These are phyloP conservation scores for Cladophialophora exuberans DNA, from an alignment of 2,329 filamentous ascomycete species.

Conservation along the genomic window DNA sequence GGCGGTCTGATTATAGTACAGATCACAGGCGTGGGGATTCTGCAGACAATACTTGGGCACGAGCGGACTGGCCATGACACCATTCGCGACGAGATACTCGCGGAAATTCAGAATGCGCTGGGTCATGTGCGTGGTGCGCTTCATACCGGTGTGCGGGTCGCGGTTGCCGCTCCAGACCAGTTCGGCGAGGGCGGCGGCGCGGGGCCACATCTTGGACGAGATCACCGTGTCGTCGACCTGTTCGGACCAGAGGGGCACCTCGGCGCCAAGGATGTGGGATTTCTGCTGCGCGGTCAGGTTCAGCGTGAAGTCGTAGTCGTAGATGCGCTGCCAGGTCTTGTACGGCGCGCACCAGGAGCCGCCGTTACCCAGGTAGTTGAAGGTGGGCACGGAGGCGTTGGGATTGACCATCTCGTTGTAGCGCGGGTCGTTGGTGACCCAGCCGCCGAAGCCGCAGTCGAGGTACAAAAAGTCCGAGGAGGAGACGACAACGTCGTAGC, in stretches of 20 bases:
- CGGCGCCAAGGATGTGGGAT: conserved; percentile 55
- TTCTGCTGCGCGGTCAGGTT: conserved; percentile 53
- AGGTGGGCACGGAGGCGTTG: conserved; percentile 46
- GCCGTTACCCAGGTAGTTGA: conserved; percentile 59
- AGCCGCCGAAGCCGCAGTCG: conserved; percentile 60
- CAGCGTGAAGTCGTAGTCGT: conserved; percentile 60
- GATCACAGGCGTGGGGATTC: conserved; percentile 61
- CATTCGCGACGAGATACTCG: conserved; percentile 61
- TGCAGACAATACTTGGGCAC: conserved; percentile 62
- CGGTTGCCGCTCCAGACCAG: conserved; percentile 60
- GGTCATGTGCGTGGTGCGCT: conserved; percentile 57
- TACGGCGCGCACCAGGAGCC: conserved; percentile 63
- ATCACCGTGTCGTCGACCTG: conserved; percentile 59
- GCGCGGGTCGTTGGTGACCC: conserved; percentile 58
- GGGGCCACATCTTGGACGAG: conserved; percentile 58
- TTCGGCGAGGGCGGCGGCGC: conserved; percentile 60
- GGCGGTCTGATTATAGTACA: conserved; percentile 56
- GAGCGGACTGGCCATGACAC: conserved; percentile 54
- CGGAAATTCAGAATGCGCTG: conserved; percentile 63
- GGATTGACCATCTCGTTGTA: conserved; percentile 61
- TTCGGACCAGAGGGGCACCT: conserved; percentile 58
- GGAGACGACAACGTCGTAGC: conserved; percentile 61
- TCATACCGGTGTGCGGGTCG: conserved; percentile 50
- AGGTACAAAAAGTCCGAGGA: conserved; percentile 60
- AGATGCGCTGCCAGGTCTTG: conserved; percentile 65